Conservation (phyloP, 2,329 filamentous ascomycete species). For the Podosphaera xanthii region DNA sequence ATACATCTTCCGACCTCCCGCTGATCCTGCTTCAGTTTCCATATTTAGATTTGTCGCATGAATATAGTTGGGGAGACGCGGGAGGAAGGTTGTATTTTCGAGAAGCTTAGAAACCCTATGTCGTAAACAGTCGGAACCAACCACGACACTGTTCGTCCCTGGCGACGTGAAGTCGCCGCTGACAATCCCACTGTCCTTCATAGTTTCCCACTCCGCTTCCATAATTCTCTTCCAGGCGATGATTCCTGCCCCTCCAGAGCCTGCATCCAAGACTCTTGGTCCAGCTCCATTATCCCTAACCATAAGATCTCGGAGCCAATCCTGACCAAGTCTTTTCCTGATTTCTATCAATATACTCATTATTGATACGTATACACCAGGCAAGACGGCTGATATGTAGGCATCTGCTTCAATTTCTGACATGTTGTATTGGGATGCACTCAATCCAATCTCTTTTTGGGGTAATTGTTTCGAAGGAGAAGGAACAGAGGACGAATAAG, state of each 20-base stretch:
- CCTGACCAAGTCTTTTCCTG: slow-evolving; percentile 44
- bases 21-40: slow-evolving; percentile 21
- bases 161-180: slow-evolving; percentile 27
- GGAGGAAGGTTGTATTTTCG: slow-evolving; percentile 77
- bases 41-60: slow-evolving; percentile 18
- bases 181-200: slow-evolving; percentile 28
- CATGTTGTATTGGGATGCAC: slow-evolving; percentile 43
- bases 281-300: slow-evolving; percentile 29
- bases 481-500: slow-evolving; percentile 53
- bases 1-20: slow-evolving; percentile 48
- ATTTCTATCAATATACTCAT: slow-evolving; percentile 50
- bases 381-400: slow-evolving; percentile 46
- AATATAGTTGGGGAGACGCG: slow-evolving; percentile 70
- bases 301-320: slow-evolving; percentile 46
- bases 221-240: slow-evolving; percentile 59
- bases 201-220: slow-evolving; percentile 56
- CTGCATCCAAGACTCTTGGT: slow-evolving; percentile 49
- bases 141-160: slow-evolving; percentile 61
- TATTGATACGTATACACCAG: slow-evolving; percentile 45
- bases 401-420: slow-evolving; percentile 52
- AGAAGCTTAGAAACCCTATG: slow-evolving; percentile 55
- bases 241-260: slow-evolving; percentile 48
- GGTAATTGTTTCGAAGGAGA: slow-evolving; percentile 27
- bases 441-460: slow-evolving; percentile 41
- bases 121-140: slow-evolving; percentile 52